Evolutionary conservation across 805 yeast species (phyloP).

Genomic region (Priceomyces medius): DNA sequence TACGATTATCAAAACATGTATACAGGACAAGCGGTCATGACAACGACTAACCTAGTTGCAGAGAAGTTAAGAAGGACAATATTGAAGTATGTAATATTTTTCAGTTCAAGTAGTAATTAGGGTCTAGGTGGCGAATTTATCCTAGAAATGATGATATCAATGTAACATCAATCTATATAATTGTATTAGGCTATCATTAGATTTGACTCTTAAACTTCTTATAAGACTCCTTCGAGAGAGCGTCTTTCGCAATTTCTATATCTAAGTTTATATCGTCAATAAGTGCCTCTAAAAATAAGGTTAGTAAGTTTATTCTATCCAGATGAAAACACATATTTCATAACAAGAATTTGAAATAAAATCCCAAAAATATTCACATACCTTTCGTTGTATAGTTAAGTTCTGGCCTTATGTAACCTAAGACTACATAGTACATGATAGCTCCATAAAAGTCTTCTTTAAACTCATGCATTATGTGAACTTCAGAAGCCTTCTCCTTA

Average conservation of each 20-base stretch:
- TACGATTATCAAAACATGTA: no score
- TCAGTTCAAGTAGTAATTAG: no score
- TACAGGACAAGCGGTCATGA: no score
- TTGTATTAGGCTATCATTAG: no score
- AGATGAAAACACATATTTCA: no score
- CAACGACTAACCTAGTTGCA: no score
- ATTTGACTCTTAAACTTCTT: constrained; percentile 8
- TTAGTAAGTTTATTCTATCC: constrained; percentile 18
- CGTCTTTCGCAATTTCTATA: constrained; percentile 60
- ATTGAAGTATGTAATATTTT: no score
- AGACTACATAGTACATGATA: constrained; percentile 57
- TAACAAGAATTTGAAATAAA: constrained; percentile 1
- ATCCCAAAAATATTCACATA: constrained; percentile 15
- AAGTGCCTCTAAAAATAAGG: constrained; percentile 59
- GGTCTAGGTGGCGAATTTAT: no score
- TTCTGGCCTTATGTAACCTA: constrained; percentile 93
- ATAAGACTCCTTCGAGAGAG: constrained; percentile 31
- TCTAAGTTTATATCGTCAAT: constrained; percentile 82
- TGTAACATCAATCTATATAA: no score
- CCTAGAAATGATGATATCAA: no score
- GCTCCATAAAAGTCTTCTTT: constrained; percentile 78
- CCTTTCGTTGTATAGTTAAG: constrained; percentile 71
- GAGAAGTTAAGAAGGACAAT: no score
- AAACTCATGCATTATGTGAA: constrained; percentile 81
- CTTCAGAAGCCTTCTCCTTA: constrained; percentile 76